phyloP scores from a whole-genome alignment of 805 yeast genomes.

The Spathaspora boniae region DNA sequence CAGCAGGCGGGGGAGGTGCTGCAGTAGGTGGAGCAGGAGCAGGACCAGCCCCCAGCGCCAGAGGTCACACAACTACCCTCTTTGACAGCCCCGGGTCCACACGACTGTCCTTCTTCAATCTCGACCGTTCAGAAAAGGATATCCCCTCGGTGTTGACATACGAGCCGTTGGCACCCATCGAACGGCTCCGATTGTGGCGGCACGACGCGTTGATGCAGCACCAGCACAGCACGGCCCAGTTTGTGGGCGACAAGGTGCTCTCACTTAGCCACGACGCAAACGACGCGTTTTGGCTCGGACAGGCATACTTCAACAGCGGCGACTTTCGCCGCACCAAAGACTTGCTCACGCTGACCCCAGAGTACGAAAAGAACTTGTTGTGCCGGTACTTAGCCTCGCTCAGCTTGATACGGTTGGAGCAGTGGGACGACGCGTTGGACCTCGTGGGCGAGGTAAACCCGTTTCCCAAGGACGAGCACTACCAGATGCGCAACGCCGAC shows the following conservation, averaged over 20 bases:
- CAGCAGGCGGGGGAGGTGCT: no score
- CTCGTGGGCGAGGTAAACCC: conserved; percentile 82
- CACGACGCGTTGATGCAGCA: conserved; percentile 92
- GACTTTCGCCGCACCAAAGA: conserved; percentile 77
- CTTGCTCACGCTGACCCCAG: conserved; percentile 52
- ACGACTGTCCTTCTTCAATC: no score
- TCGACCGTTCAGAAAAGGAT: no score
- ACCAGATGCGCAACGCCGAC: conserved; percentile 49
- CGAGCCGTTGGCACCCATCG: conserved; percentile 71
- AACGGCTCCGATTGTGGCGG: conserved; percentile 83
- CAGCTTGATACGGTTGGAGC: conserved; percentile 65
- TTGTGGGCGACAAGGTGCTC: conserved; percentile 85
- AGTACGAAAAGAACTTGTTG: conserved; percentile 58
- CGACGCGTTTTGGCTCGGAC: conserved; percentile 96
- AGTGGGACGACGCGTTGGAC: conserved; percentile 87
- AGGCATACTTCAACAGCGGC: conserved; percentile 75
- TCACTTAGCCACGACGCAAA: conserved; percentile 82
- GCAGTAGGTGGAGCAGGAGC: no score
- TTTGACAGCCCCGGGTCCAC: no score
- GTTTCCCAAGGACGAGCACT: conserved; percentile 43
- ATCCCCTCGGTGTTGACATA: no score
- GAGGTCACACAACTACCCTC: no score
- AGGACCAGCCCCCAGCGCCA: no score
- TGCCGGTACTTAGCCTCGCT: conserved; percentile 81
- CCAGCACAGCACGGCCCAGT: conserved; percentile 85